A percentile compares a stretch with the other conserved stretches of the same genome.
phyloP scores from a whole-genome alignment of 139 green algal species.

The Bryopsis sp. region DNA sequence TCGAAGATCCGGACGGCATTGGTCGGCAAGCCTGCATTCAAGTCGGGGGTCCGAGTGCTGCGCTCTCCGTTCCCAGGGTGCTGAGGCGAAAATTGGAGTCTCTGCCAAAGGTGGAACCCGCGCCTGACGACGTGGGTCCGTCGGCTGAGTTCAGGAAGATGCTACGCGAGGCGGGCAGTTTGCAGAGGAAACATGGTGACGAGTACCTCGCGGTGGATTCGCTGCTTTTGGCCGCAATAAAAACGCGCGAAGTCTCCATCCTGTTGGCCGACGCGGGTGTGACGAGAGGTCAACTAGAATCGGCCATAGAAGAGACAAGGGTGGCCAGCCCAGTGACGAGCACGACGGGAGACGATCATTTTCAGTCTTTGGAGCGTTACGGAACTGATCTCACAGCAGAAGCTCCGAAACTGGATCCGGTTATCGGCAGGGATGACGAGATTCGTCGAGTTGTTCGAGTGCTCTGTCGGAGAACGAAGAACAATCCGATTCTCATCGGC shows the following conservation, averaged over 20 bases:
- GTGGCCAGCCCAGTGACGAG: conserved; percentile 21
- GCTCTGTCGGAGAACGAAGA: conserved; percentile 90
- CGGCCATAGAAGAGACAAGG: conserved; percentile 58
- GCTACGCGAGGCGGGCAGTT: conserved; percentile 45
- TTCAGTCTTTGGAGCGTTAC: conserved; percentile 85
- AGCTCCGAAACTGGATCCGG: conserved; percentile 82
- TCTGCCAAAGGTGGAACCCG: conserved; percentile 49
- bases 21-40: conserved; percentile 23
- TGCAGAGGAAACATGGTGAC: conserved; percentile 59
- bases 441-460: conserved; percentile 82
- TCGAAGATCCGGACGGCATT: conserved; percentile 60
- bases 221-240: no score
- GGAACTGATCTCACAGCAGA: conserved; percentile 84
- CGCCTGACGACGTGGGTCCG: conserved; percentile 27
- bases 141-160: conserved; percentile 3
- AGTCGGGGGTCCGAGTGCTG: conserved; percentile 35
- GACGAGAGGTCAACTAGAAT: conserved; percentile 41
- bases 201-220: conserved; percentile 64
- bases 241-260: no score
- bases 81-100: conserved; percentile 45
- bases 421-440: conserved; percentile 73
- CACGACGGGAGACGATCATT: conserved; percentile 56
- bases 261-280: no score
- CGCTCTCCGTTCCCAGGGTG: conserved; percentile 30
- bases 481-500: conserved; percentile 95